A percentile compares a stretch with the other conserved stretches of the same genome.
Conservation (phyloP, 805 yeast species). For the Kodamaea fukazawae region DNA sequence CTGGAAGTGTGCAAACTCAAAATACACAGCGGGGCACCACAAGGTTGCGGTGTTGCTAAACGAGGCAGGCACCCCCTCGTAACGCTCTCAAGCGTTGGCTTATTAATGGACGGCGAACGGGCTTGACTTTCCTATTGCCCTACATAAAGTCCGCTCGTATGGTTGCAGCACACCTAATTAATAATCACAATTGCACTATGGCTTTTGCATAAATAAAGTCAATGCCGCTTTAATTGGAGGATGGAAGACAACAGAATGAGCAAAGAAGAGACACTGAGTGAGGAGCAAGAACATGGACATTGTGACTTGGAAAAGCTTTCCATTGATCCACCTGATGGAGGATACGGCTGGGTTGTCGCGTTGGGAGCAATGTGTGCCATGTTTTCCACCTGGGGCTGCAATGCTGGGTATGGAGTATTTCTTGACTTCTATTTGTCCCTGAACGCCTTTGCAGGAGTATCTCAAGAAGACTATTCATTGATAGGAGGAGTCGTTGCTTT, state of each 20-base stretch:
- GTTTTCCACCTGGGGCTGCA: constrained; percentile 72
- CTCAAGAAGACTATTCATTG: constrained; percentile 57
- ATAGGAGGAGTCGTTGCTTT: constrained; percentile 61
- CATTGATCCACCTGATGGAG: constrained; percentile 45
- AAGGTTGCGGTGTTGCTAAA: too few relatives aligned
- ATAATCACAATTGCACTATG: too few relatives aligned
- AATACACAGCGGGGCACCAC: too few relatives aligned
- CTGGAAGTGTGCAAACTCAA: too few relatives aligned
- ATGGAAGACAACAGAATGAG: not conserved
- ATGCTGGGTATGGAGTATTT: constrained; percentile 63
- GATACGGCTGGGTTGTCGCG: constrained; percentile 66
- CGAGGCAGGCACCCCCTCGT: too few relatives aligned
- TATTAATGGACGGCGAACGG: too few relatives aligned
- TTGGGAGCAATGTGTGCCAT: constrained; percentile 49
- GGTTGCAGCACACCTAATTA: too few relatives aligned
- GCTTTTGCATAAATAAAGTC: not conserved
- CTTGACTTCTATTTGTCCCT: constrained; percentile 54
- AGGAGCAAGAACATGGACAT: constrained; percentile 14
- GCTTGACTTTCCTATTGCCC: too few relatives aligned
- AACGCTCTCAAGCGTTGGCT: too few relatives aligned
- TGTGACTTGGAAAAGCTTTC: too few relatives aligned
- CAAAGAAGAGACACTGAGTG: constrained; percentile 21
- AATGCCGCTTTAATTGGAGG: too few relatives aligned
- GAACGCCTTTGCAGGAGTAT: constrained; percentile 52
- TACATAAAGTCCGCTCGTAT: too few relatives aligned